Base-by-base conservation (phyloP, 2,329 filamentous ascomycete species). In the Scytalidium sp. region DNA sequence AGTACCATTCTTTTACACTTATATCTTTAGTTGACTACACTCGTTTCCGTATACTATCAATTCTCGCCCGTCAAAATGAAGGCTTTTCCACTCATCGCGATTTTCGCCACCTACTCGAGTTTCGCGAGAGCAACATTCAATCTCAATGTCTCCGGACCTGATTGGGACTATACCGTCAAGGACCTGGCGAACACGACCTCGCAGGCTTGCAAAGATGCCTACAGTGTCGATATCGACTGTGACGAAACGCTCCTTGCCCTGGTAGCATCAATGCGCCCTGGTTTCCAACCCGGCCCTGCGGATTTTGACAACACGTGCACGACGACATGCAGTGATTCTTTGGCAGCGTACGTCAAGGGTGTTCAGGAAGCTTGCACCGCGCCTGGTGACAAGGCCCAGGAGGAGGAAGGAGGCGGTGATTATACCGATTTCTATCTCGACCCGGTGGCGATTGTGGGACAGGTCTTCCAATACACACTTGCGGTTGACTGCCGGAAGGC, bases 151-250 rank as follows among this genome's bases (percentile, higher is more conserved):
- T 52, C 56, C 45, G 62, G 62, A 20, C 60, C 55, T 23, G 63
- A 62, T 45, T 66, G 62, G 63, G 59, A 61, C 50, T 65, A 64
- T 40, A 58, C 58, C 49, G 53, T 58, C 48, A 64, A 61, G 43
- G 62, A 64, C 49, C 43, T 67, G 3, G 62, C 59, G 27, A 51
- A 55, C 36, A 61, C 58, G 8, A 67, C 64, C 2, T 67, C 62
- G 11, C 48, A 60, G 23, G 53, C 56, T 17, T 67, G 63, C 42
- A 63, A 63, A 42, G 56, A 58, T 17, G 64, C 64, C 3, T 66
- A 66, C 48, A 58, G 57, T 43, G 56, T 59, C 21, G 52, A 36
- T 32, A 64, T 66, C 41, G 47, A 66, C 45, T 67, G 64, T 44
- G 62, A 65, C 41, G 41, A 54, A 45, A 63, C 61, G 8, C 57